Evolutionary conservation across 805 yeast species (phyloP), one percentile per base, ranked within the genome.

Genomic region (Tetrapisispora taiwanensis): DNA sequence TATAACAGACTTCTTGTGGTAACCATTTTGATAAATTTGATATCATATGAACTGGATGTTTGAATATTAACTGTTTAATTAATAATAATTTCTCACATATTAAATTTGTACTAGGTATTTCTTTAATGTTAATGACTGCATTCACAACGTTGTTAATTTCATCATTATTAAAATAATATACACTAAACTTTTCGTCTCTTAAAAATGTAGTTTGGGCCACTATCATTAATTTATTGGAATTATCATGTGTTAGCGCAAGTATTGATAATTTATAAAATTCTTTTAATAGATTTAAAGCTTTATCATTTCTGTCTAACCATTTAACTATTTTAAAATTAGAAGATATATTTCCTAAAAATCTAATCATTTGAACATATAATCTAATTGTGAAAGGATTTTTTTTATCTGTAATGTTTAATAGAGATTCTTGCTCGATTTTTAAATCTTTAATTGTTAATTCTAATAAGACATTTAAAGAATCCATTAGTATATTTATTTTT

Each of bases 381-480:
- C 66, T 53, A 12, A 58, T 47, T 3, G 36, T 46, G 38, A 61
- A 61, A 8, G 66, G 65, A 44, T 61, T 54, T 30, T 55, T 57
- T 17, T 45, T 54, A 1, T 40, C 40, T 14, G 44, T 27, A 7
- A 33, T 37, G 10, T 39, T 45, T 10, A 58, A 34, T 12, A 58
- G 36, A 8, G 47, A 46, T 4, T 39, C 39, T 32, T 59, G 62
- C 28, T 48, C 53, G 1, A 18, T 28, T 20, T 41, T 24, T 41
- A 59, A 35, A 30, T 56, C 54, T 3, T 48, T 43, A 13, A 53
- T 19, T 34, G 55, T 45, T 9, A 52, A 35, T 18, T 43, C 41
- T 8, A 49, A 36, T 1, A 59, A 38, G 1, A 22, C 39, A 15
- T 48, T 44, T 37, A 60, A 36, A 37, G 49, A 49, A 13, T 51